These are phyloP conservation scores for Podospora fimiseda DNA, from an alignment of 495 filamentous ascomycete species.

Conservation along the genomic window DNA sequence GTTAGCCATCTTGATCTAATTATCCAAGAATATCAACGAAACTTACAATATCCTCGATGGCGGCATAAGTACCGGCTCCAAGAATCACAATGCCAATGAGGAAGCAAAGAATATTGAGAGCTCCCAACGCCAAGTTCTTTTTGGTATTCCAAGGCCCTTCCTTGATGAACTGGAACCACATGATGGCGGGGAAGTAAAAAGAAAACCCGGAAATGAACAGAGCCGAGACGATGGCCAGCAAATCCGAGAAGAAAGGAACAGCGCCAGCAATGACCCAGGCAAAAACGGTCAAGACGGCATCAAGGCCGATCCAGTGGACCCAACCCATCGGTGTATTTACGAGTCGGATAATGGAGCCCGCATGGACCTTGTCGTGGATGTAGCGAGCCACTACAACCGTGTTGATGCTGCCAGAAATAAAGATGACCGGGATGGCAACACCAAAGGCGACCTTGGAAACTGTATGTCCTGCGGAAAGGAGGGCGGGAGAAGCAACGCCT, in stretches of 20 bases:
- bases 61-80: constrained; percentile 53
- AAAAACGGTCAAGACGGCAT: constrained; percentile 52
- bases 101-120: constrained; percentile 47
- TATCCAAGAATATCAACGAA: not conserved
- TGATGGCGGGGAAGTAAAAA: constrained; percentile 57
- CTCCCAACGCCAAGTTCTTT: constrained; percentile 40
- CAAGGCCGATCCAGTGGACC: constrained; percentile 55
- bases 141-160: constrained; percentile 44
- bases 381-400: constrained; percentile 54
- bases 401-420: constrained; percentile 61
- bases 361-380: constrained; percentile 58
- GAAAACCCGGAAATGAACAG: constrained; percentile 60
- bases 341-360: constrained; percentile 46
- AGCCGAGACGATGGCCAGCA: constrained; percentile 56
- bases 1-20: constrained; percentile 11
- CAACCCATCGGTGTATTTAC: constrained; percentile 56
- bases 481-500: constrained; percentile 60
- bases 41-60: constrained; percentile 51
- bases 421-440: constrained; percentile 73
- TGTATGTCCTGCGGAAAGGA: constrained; percentile 54
- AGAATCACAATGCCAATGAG: constrained; percentile 50
- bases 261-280: constrained; percentile 68
- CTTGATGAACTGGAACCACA: constrained; percentile 61
- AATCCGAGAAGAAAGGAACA: constrained; percentile 64
- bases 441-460: constrained; percentile 72